Percentiles rank a stretch among this genome's conserved stretches.
Conservation (phyloP, 2,329 filamentous ascomycete genomes). For the Fusarium sarcochroum region DNA sequence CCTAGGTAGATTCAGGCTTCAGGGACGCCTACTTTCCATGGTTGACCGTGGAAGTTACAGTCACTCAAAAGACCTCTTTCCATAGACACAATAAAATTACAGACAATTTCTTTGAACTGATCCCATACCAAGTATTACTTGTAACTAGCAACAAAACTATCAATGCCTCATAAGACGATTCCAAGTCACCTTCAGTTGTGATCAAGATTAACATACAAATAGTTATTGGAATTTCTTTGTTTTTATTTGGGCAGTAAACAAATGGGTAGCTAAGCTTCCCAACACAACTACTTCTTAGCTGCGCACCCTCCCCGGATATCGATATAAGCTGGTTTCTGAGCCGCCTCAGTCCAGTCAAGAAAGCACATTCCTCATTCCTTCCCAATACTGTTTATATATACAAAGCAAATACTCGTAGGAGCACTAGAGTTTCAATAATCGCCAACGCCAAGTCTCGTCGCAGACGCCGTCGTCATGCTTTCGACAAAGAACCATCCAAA, state of each 20-base stretch:
- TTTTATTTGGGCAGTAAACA: constrained; percentile 26
- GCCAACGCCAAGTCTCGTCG: constrained; percentile 50
- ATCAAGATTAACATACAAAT: neutral
- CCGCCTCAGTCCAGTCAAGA: constrained; percentile 42
- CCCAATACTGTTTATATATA: constrained; percentile 49
- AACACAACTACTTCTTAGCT: constrained; percentile 21
- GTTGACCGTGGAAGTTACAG: neutral
- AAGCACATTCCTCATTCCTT: constrained; percentile 41
- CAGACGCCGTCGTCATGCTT: constrained; percentile 52
- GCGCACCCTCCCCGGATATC: constrained; percentile 32
- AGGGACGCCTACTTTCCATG: constrained; percentile 4
- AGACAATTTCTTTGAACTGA: neutral
- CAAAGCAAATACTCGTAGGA: constrained; percentile 50
- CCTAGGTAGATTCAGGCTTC: constrained; percentile 18
- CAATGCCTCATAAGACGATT: neutral
- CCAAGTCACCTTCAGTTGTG: neutral
- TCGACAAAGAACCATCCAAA: constrained; percentile 43
- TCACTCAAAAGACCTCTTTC: constrained; percentile 10
- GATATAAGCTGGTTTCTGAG: constrained; percentile 34
- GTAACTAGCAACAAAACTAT: neutral
- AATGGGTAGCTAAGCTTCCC: constrained; percentile 28
- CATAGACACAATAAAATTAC: constrained; percentile 25
- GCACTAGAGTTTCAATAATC: constrained; percentile 46
- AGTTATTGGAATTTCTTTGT: constrained; percentile 32
- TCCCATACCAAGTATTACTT: neutral